phyloP scores from a whole-genome alignment of 129 eudicot species.

The Ambrosia artemisiifolia region DNA sequence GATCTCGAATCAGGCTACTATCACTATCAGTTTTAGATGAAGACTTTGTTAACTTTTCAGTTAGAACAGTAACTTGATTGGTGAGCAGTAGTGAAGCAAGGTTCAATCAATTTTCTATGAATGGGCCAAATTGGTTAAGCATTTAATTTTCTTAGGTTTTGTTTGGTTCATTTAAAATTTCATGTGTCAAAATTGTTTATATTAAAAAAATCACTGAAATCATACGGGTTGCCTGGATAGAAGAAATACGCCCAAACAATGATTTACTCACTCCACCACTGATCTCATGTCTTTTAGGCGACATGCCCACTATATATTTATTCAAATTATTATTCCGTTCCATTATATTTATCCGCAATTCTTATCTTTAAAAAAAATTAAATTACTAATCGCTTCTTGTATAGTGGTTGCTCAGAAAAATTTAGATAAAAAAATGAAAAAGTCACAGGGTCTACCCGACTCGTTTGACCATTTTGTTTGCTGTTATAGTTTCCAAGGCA shows the following conservation, averaged over 20 bases:
- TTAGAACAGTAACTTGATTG: not conserved
- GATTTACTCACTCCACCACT: not conserved
- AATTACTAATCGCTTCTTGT: no score
- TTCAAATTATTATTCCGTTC: not conserved
- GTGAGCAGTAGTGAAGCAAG: not conserved
- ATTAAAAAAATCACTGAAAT: not conserved
- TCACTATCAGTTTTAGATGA: not conserved
- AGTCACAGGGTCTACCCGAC: not conserved
- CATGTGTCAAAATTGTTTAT: not conserved
- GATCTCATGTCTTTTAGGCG: not conserved
- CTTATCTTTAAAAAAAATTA: no score
- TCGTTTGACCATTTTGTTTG: not conserved
- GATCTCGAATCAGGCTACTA: not conserved
- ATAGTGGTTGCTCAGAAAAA: not conserved
- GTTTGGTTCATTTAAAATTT: not conserved
- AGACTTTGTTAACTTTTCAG: not conserved
- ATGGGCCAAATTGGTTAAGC: not conserved
- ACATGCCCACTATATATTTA: not conserved
- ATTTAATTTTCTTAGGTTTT: not conserved
- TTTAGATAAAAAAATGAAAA: not conserved
- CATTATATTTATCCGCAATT: not conserved
- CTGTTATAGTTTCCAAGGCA: conserved; percentile 60
- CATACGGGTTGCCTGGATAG: not conserved
- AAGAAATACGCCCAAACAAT: not conserved
- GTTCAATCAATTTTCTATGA: not conserved